Evolutionary conservation across 768 basidiomycete species (phyloP).

Genomic region (Rhodotorula sphaerocarpa): DNA sequence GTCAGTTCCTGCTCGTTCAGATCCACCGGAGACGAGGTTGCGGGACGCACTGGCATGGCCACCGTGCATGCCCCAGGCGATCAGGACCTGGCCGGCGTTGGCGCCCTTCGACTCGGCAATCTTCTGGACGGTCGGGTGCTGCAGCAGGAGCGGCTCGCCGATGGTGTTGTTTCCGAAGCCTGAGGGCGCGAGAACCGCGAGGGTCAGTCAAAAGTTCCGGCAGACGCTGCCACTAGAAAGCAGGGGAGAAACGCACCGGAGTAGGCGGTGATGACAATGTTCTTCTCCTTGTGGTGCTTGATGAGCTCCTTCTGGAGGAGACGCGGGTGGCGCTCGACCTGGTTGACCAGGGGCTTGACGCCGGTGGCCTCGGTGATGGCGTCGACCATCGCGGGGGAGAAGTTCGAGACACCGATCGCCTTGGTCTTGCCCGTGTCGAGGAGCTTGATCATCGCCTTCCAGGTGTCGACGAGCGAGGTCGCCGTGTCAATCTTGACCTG

Average conservation of each 20-base stretch:
- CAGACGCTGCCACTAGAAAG: neutral
- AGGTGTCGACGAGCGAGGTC: constrained; percentile 65
- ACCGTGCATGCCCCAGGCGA: constrained; percentile 69
- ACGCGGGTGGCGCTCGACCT: constrained; percentile 74
- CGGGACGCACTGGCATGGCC: constrained; percentile 44
- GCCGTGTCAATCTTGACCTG: constrained; percentile 54
- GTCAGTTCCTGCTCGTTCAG: too few relatives aligned
- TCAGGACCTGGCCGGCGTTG: constrained; percentile 44
- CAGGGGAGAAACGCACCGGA: neutral
- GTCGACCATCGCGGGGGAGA: constrained; percentile 54
- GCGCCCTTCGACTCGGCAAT: constrained; percentile 39
- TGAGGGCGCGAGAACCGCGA: constrained; percentile 53
- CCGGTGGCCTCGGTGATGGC: constrained; percentile 62
- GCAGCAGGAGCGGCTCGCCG: constrained; percentile 23
- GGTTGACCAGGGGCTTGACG: constrained; percentile 53
- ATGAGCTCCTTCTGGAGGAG: constrained; percentile 61
- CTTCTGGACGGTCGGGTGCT: constrained; percentile 33
- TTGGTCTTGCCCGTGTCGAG: constrained; percentile 59
- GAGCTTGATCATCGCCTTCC: constrained; percentile 69
- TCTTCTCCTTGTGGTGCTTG: constrained; percentile 54
- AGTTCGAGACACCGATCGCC: constrained; percentile 74
- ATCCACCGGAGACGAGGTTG: neutral
- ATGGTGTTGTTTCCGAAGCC: constrained; percentile 70
- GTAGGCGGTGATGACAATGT: constrained; percentile 53
- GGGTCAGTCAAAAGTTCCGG: constrained; percentile 44